Conservation (phyloP, 345 rosid genomes). For the Cochlearia excelsa region DNA sequence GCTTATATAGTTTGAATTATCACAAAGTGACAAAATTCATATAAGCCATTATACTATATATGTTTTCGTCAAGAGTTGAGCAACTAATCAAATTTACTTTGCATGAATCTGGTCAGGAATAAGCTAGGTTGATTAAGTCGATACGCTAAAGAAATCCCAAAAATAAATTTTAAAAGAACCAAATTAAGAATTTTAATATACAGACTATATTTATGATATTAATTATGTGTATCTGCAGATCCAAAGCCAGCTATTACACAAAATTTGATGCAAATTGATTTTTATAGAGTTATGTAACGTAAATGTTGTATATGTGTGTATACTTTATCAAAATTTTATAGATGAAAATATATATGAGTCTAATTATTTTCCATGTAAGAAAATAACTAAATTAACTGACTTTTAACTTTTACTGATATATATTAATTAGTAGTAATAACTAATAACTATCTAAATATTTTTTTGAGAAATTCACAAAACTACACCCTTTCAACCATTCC, state of each 20-base stretch:
- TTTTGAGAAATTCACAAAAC: no score
- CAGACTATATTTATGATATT: conserved; percentile 40
- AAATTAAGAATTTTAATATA: conserved; percentile 19
- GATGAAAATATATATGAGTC: no score
- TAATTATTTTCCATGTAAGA: no score
- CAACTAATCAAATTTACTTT: not conserved
- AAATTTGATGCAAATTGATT: conserved; percentile 23
- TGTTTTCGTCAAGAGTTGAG: no score
- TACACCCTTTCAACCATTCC: no score
- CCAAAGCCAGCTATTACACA: conserved; percentile 18
- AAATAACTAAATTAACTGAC: no score
- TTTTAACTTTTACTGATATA: no score
- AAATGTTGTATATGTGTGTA: conserved; percentile 2
- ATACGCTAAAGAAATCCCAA: conserved; percentile 63
- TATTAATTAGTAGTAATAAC: no score
- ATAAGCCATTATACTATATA: no score
- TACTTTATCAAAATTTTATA: no score
- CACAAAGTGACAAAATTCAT: no score
- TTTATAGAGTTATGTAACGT: conserved; percentile 14
- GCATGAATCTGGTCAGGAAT: conserved; percentile 22
- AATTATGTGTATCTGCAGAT: conserved; percentile 22
- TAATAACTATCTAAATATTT: no score
- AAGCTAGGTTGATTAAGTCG: conserved; percentile 40
- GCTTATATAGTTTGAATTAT: not conserved
- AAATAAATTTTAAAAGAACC: conserved; percentile 3